Base-by-base conservation (phyloP, 192 early-diverging fungal genomes). In the Globomyces pollinis-pini region DNA sequence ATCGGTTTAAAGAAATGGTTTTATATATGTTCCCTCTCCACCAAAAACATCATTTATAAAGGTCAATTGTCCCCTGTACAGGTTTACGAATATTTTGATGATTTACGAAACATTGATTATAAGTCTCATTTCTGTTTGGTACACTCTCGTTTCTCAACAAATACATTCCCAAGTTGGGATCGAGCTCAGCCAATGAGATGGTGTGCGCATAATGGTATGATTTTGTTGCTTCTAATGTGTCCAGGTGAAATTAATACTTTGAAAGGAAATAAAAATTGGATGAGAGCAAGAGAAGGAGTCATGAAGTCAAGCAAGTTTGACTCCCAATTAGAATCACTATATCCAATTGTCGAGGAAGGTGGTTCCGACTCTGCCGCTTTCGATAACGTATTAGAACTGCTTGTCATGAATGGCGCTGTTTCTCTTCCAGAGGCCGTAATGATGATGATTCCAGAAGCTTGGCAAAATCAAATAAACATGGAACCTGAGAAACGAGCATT, bases 221-320 rank as follows among this genome's bases (percentile, higher is more conserved):
- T n/a, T n/a, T n/a, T n/a, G n/a, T n/a, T n/a, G n/a, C 52, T 65
- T 57, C 9, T 38, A 11, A 3, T 61, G 39, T 51, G 11, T 20
- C 12, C 50, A 88, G 84, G 93, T 76, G 96, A 98, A 70, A 98
- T 98, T 70, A 98, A 98, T 73, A 98, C 96, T 30, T 80, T 98
- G 41, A 85, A 91, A 53, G 96, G 96, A 36, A 98, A 98, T 83
- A 96, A 96, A 74, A 98, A 96, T 81, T 98, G 96, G 96, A 96
- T 96, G 96, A 85, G 94, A 38, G 89, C 96, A 47, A 88, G 96
- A 44, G 93, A 98, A 67, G 94, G 96, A 54, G 84, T 93, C 57
- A 87, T 98, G 79, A 71, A 79, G 62, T 90, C 89, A n/a, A 81
- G 76, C 34, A 78, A 79, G 31, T 94, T 94, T 70, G 86, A 82